Conservation (phyloP, 1,284 basidiomycete species). For the Puccinia hordei region DNA sequence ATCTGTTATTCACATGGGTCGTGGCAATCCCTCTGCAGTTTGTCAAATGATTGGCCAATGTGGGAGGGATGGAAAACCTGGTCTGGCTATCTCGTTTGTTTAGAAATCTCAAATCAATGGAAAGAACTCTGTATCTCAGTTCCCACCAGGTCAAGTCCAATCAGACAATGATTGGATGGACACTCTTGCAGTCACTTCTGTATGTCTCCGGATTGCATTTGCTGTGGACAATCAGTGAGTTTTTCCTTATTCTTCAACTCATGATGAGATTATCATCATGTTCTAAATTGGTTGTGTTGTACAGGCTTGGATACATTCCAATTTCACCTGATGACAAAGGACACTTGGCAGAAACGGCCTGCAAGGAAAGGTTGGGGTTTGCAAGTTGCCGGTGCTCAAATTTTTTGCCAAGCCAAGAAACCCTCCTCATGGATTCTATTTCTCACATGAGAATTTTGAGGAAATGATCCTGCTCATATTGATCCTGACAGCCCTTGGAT, state of each 20-base stretch:
- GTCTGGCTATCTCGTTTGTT: not conserved
- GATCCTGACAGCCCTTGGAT: too few species aligned
- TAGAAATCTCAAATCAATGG: not conserved
- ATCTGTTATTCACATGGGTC: not conserved
- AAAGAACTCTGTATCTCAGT: not conserved
- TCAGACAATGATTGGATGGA: slow-evolving; percentile 6
- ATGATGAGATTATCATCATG: not conserved
- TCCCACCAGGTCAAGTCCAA: not conserved
- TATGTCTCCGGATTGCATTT: slow-evolving; percentile 7
- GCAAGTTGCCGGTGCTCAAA: not conserved
- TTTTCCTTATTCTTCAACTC: not conserved
- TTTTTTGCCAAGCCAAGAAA: not conserved
- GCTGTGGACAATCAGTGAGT: not conserved
- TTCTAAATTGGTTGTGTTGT: not conserved
- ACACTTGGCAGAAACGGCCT: not conserved
- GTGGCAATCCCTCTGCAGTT: not conserved
- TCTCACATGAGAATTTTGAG: not conserved
- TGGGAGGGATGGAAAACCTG: not conserved
- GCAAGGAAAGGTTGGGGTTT: not conserved
- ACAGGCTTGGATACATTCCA: not conserved
- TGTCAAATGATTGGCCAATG: slow-evolving; percentile 18
- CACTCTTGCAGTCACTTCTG: not conserved
- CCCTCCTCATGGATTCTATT: not conserved
- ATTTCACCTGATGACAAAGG: not conserved
- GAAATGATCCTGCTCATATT: not conserved